Evolutionary conservation across 1,284 basidiomycete genomes (phyloP), one percentile per base, ranked within the genome.

Genomic region (Apiotrichum akiyoshidainum): DNA sequence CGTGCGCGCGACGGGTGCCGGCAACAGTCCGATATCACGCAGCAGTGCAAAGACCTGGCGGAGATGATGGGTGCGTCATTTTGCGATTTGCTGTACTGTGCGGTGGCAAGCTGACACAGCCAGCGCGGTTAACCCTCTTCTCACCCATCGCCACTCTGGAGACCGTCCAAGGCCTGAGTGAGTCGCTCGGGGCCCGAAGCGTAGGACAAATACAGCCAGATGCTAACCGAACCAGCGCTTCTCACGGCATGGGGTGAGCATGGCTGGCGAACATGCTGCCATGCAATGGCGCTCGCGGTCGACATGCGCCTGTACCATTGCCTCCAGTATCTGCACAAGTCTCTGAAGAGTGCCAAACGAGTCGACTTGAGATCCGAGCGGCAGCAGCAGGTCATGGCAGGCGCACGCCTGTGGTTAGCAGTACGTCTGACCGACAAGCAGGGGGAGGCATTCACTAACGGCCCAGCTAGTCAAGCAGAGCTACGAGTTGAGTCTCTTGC

Each of bases 271-370:
- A 65, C 64, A 8, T 69, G 70, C 52, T 63, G 61, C 40, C 70
- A 70, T 40, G 68, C 67, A 22, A 55, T 72, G 51, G 66, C 64
- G 17, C 60, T 71, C 22, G 70, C 68, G 55, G 51, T 68, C 39
- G 70, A 71, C 52, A 67, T 71, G 66, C 63, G 66, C 12, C 59
- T 72, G 10, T 65, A 69, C 55, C 59, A 63, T 14, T 70, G 70
- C 58, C 51, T 72, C 34, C 65, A 65, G 9, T 64, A 63, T 14
- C 57, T 70, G 39, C 66, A 62, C 42, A 61, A 66, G 46, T 64
- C 60, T 40, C 57, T 62, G 14, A 61, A 57, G 22, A 64, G 60
- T 16, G 53, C 56, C 34, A 47, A 59, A 3, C 61, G 57, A 1
- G 40, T 59, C 52, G 44, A 51, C 6, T 19, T 63, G 54, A 47